Conservation (phyloP, 164 flowering plant genomes). For the Chimonanthus praecox region DNA sequence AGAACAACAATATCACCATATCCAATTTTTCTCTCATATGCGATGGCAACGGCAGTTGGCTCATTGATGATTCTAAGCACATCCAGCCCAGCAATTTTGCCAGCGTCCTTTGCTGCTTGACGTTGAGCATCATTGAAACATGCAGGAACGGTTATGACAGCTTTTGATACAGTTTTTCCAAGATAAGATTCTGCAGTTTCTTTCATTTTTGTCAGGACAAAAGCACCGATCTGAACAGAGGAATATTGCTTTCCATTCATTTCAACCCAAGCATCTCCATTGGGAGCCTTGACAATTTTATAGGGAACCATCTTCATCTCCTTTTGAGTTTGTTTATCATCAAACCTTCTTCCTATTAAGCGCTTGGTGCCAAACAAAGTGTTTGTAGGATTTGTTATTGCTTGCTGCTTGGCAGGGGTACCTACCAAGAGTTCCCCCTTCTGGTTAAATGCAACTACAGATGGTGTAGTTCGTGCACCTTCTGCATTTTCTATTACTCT, state of each 20-base stretch:
- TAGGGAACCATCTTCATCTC: constrained; percentile 38
- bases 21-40: constrained; percentile 32
- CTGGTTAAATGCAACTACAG: constrained; percentile 30
- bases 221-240: constrained; percentile 38
- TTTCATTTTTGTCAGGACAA: constrained; percentile 34
- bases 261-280: constrained; percentile 43
- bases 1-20: constrained; percentile 34
- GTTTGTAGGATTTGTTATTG: constrained; percentile 32
- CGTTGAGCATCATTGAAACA: constrained; percentile 41
- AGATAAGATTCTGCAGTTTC: constrained; percentile 35
- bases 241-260: constrained; percentile 33
- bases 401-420: constrained; percentile 32
- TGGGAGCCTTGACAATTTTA: constrained; percentile 33
- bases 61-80: constrained; percentile 39
- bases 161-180: constrained; percentile 31
- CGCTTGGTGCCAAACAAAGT: constrained; percentile 35
- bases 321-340: constrained; percentile 32
- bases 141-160: constrained; percentile 40
- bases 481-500: constrained; percentile 37
- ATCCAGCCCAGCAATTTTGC: constrained; percentile 38
- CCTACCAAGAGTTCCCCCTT: constrained; percentile 34
- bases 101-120: constrained; percentile 43
- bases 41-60: constrained; percentile 43
- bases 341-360: constrained; percentile 29
- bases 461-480: constrained; percentile 35